phyloP scores from a whole-genome alignment of 306 rosid genomes.

The Albizia julibrissin region DNA sequence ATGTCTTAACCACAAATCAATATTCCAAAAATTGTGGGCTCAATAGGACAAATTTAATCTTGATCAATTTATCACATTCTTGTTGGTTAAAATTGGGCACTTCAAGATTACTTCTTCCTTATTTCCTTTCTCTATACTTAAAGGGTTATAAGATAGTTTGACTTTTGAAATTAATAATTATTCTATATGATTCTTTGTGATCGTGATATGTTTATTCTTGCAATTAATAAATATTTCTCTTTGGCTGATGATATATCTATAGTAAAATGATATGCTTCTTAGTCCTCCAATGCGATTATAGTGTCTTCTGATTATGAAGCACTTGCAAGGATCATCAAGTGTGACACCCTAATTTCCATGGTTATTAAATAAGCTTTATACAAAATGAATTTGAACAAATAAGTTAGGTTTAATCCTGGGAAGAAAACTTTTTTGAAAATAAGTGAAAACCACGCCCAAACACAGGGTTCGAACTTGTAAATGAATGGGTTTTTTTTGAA shows the following conservation, averaged over 20 bases:
- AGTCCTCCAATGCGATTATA: conserved; percentile 75
- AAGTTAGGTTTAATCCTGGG: too few relatives aligned
- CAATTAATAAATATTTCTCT: conserved; percentile 60
- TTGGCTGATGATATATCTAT: conserved; percentile 77
- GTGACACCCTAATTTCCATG: conserved; percentile 26
- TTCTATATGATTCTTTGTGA: too few relatives aligned
- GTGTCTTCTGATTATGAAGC: conserved; percentile 90
- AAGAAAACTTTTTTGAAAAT: too few relatives aligned
- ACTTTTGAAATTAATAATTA: too few relatives aligned
- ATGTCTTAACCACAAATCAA: too few relatives aligned
- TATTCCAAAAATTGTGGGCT: neutral
- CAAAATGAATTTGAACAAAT: too few relatives aligned
- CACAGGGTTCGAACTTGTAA: too few relatives aligned
- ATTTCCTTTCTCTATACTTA: neutral
- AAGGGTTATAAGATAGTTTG: neutral
- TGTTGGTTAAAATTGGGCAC: neutral
- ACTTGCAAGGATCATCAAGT: conserved; percentile 62
- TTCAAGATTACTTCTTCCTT: neutral
- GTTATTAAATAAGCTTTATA: too few relatives aligned
- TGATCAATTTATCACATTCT: neutral
- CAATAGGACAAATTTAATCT: neutral
- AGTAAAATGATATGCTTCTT: conserved; percentile 78
- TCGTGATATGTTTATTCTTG: too few relatives aligned
- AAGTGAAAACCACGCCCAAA: too few relatives aligned
- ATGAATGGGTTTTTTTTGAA: too few relatives aligned